A percentile compares a stretch with the other conserved stretches of the same genome.
Evolutionary conservation across 352 stramenopile species (phyloP).

Genomic region (Hyaloperonospora arabidopsidis): DNA sequence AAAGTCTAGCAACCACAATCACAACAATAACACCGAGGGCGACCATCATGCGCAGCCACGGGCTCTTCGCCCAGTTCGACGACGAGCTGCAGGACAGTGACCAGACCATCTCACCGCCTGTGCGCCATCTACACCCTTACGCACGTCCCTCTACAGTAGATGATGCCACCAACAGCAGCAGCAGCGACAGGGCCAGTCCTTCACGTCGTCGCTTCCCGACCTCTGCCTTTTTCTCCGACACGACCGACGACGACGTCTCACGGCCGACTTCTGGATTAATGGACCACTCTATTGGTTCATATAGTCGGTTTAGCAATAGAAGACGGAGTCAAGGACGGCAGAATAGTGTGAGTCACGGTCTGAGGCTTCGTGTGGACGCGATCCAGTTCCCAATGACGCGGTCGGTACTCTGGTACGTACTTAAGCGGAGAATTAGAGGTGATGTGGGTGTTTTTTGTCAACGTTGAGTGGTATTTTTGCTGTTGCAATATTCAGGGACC

Average conservation of each 20-base stretch:
- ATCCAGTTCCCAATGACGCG: conserved; percentile 65
- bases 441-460: background rate
- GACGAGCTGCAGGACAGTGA: conserved; percentile 57
- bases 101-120: conserved; percentile 41
- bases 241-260: conserved; percentile 53
- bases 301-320: conserved; percentile 1
- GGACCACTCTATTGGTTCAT: conserved; percentile 12
- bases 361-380: conserved; percentile 41
- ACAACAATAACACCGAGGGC: conserved; percentile 2
- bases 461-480: conserved; percentile 4
- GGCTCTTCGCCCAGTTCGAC: conserved; percentile 47
- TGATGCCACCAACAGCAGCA: conserved; percentile 10
- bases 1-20: conserved; percentile 4
- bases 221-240: conserved; percentile 69
- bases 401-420: conserved; percentile 51
- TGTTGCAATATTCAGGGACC: conserved; percentile 37
- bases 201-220: conserved; percentile 14
- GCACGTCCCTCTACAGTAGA: conserved; percentile 15
- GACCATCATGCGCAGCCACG: background rate
- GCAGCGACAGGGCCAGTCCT: conserved; percentile 1
- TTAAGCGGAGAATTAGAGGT: conserved; percentile 1
- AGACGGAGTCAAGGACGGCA: conserved; percentile 2
- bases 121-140: conserved; percentile 7
- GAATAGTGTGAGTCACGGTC: background rate
- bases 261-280: background rate